A percentile compares a stretch with the other conserved stretches of the same genome.
Conservation (phyloP, 2,329 filamentous ascomycete genomes). For the Fusarium devonianum region DNA sequence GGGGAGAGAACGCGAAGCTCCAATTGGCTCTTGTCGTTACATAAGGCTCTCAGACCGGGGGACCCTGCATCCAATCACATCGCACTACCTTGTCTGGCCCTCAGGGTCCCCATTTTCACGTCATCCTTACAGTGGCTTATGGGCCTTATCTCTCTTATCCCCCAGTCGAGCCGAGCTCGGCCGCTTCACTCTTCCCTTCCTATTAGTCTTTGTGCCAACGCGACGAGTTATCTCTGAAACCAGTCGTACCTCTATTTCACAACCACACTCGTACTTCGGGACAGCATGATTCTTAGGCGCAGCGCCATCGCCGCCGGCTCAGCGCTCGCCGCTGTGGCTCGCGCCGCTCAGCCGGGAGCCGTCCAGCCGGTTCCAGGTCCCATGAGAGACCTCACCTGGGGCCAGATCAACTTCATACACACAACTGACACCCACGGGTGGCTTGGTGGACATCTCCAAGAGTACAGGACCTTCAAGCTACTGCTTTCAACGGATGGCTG, state of each 20-base stretch:
- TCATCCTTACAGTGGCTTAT: slow-evolving; percentile 24
- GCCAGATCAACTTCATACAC: slow-evolving; percentile 96
- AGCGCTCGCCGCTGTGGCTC: slow-evolving; percentile 48
- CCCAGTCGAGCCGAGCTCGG: slow-evolving; percentile 22
- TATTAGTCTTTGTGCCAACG: no score
- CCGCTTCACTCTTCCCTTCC: slow-evolving; percentile 15
- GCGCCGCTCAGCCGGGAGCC: slow-evolving; percentile 77
- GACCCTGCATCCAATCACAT: slow-evolving; percentile 13
- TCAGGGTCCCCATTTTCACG: slow-evolving; percentile 35
- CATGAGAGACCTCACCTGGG: slow-evolving; percentile 85
- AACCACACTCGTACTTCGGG: no score
- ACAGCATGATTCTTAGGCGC: slow-evolving; percentile 40
- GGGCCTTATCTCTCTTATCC: slow-evolving; percentile 29
- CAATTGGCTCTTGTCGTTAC: slow-evolving; percentile 5
- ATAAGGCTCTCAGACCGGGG: background rate
- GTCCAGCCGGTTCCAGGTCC: slow-evolving; percentile 80
- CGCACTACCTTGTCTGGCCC: background rate
- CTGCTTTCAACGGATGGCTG: slow-evolving; percentile 1
- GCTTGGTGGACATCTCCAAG: slow-evolving; percentile 91
- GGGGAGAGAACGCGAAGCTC: background rate
- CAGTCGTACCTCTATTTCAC: no score
- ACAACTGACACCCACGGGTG: slow-evolving; percentile 97
- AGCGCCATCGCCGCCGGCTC: slow-evolving; percentile 36
- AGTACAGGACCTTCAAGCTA: slow-evolving; percentile 59
- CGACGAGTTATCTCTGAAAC: no score